These are phyloP conservation scores for Vicia faba DNA, from an alignment of 306 rosid species.

Conservation along the genomic window DNA sequence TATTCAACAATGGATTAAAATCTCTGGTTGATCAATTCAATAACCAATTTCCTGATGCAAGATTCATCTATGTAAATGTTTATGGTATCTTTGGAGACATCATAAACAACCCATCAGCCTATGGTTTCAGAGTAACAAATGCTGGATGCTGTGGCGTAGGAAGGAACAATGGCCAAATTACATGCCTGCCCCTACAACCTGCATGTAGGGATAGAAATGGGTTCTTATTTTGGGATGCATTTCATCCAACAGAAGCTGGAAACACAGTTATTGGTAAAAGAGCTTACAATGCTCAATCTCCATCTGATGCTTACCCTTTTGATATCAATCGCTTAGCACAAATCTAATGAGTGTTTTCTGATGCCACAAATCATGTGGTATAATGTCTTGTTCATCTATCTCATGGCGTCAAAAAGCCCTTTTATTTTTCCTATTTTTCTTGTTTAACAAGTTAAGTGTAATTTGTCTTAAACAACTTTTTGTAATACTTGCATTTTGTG, in stretches of 20 bases:
- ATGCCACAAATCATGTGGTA: background rate
- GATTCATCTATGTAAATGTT: constrained; percentile 64
- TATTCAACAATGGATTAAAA: constrained; percentile 69
- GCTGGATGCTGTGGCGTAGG: constrained; percentile 95
- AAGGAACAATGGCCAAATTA: constrained; percentile 89
- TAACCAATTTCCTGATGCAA: constrained; percentile 62
- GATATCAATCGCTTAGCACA: constrained; percentile 75
- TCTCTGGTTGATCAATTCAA: constrained; percentile 68
- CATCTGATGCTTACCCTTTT: constrained; percentile 83
- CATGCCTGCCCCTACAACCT: constrained; percentile 74
- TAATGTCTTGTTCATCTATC: background rate
- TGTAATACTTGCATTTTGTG: background rate
- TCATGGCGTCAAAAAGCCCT: background rate
- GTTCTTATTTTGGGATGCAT: constrained; percentile 90
- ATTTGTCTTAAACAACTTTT: background rate
- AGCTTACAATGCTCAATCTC: constrained; percentile 72
- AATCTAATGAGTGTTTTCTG: constrained; percentile 36
- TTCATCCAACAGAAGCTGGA: constrained; percentile 87
- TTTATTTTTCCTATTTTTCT: background rate
- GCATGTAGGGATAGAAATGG: constrained; percentile 74
- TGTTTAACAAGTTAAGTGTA: background rate
- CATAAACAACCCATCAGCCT: constrained; percentile 62
- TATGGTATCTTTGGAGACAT: constrained; percentile 80
- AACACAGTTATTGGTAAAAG: constrained; percentile 59
- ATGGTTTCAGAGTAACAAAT: constrained; percentile 64